Percentiles rank a stretch among this genome's conserved stretches.
phyloP scores from a whole-genome alignment of 495 filamentous ascomycete genomes.

The Apiosordaria backusii region DNA sequence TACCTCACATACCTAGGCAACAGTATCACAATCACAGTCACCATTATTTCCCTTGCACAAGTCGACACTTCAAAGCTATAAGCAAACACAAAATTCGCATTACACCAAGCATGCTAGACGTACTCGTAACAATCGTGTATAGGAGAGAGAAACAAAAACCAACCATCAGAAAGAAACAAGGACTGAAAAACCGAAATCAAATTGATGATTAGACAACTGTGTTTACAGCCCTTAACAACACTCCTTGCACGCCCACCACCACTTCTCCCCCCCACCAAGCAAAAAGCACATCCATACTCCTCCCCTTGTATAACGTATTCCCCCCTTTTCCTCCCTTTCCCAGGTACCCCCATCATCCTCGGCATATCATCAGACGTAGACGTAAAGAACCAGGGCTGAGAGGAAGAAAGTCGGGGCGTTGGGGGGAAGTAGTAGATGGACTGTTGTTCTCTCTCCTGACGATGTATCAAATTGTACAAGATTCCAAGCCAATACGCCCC shows the following conservation, averaged over 20 bases:
- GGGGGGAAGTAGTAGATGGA: slow-evolving; percentile 28
- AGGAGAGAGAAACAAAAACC: slow-evolving; percentile 7
- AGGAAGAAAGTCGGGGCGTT: not conserved
- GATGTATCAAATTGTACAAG: slow-evolving; percentile 51
- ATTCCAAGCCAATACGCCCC: slow-evolving; percentile 46
- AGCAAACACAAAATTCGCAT: not conserved
- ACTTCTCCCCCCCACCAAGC: not conserved
- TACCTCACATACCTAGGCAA: not conserved
- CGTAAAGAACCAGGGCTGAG: slow-evolving; percentile 7
- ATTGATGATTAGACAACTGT: slow-evolving; percentile 24
- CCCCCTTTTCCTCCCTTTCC: slow-evolving; percentile 3
- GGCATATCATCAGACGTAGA: slow-evolving; percentile 15
- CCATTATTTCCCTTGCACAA: not conserved
- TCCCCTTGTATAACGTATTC: not conserved
- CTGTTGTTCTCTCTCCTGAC: slow-evolving; percentile 33
- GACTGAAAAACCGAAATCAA: slow-evolving; percentile 15
- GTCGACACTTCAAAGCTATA: not conserved
- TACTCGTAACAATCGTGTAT: not conserved
- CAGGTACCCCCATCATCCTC: not conserved
- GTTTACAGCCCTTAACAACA: slow-evolving; percentile 17
- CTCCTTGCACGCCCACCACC: not conserved
- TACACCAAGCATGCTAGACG: slow-evolving; percentile 2
- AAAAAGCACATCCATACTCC: slow-evolving; percentile 6
- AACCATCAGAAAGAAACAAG: not conserved
- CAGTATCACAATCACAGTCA: not conserved